Evolutionary conservation across 2,329 filamentous ascomycete species (phyloP), one percentile per base, ranked within the genome.

Genomic region (Endoconidiophora laricicola): DNA sequence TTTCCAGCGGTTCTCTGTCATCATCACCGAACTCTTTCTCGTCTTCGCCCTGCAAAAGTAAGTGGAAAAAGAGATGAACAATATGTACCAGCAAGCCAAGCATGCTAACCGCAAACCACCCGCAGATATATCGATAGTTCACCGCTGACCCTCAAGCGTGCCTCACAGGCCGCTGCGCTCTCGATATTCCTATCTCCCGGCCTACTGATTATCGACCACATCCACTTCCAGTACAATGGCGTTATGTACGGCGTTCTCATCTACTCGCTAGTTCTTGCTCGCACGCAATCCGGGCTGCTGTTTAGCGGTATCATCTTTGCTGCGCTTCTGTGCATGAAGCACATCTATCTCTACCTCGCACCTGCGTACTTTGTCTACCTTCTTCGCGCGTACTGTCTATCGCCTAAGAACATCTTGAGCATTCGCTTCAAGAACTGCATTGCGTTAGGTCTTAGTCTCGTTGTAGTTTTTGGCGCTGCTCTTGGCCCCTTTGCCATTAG

Each of bases 181-280:
- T 95, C 90, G 1, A 80, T 98, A 53, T 69, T 96, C 3, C 76
- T 96, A 10, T 96, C 88, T 0, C 91, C 91, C 0, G 91, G 90
- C 2, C 76, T 98, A 36, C 72, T 98, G 54, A 93, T 98, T 62
- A 96, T 98, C 63, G 91, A 98, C 61, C 91, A 98, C 63, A 90
- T 95, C 56, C 88, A 95, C 64, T 98, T 98, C 64, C 91, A 98
- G 69, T 98, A 98, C 69, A 98, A 98, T 68, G 90, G 91, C 39
- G 87, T 88, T 66, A 78, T 98, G 66, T 98, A 96, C 62, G 91
- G 91, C 37, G 69, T 96, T 41, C 70, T 98, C 46, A 76, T 96
- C 37, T 71, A 90, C 49, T 96, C 91, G 2, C 73, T 98, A 44
- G 83, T 93, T 1, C 68, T 93, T 53, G 86, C 87, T 5, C 79